Evolutionary conservation across 2,329 filamentous ascomycete species (phyloP).

Genomic region (Colletotrichum tamarilloi): DNA sequence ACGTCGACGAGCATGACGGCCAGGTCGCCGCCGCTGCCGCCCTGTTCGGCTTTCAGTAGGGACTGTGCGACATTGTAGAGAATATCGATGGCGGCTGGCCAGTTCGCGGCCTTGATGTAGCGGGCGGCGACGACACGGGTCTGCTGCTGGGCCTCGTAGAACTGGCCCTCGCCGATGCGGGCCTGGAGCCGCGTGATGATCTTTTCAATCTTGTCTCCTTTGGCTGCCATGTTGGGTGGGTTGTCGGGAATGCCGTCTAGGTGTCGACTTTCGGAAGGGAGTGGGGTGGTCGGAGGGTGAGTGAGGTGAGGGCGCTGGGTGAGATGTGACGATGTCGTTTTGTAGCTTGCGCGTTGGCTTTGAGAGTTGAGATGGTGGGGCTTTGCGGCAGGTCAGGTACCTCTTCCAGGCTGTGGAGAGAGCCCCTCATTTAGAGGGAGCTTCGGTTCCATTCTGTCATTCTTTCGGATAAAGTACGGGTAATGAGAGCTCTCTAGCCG

Average conservation of each 20-base stretch:
- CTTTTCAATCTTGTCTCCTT: constrained; percentile 61
- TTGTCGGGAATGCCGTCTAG: background rate
- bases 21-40: constrained; percentile 91
- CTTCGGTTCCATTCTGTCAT: constrained; percentile 17
- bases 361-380: constrained; percentile 9
- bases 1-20: constrained; percentile 90
- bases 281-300: background rate
- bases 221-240: constrained; percentile 27
- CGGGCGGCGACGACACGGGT: constrained; percentile 94
- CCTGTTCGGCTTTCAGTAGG: constrained; percentile 91
- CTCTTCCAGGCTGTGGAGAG: background rate
- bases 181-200: constrained; percentile 78
- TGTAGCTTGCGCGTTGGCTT: constrained; percentile 1
- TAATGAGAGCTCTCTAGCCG: background rate
- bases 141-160: constrained; percentile 98
- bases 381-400: background rate
- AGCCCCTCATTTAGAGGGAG: constrained; percentile 7
- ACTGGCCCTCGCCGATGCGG: constrained; percentile 91
- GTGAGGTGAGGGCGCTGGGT: background rate
- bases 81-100: constrained; percentile 86
- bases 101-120: constrained; percentile 90
- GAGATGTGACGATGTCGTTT: constrained; percentile 3
- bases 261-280: background rate
- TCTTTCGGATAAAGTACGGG: constrained; percentile 11
- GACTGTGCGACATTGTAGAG: constrained; percentile 86